Conservation (phyloP, 208 protist genomes). For the Tritrichomonas foetus region DNA sequence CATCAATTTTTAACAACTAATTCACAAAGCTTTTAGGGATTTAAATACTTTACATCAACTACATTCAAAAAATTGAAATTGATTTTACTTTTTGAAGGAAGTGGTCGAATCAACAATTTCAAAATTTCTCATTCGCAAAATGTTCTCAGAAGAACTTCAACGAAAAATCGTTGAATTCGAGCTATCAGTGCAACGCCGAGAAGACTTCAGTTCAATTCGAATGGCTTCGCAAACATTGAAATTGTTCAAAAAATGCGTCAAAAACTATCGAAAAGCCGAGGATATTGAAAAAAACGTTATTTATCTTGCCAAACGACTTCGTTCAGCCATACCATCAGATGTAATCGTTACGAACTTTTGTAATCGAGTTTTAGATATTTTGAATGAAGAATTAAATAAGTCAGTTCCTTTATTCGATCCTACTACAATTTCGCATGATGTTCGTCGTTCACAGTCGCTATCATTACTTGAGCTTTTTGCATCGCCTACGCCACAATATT, state of each 20-base stretch:
- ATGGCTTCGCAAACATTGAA: not conserved
- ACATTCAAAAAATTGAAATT: too few species aligned
- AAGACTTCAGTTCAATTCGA: not conserved
- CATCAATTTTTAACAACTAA: too few species aligned
- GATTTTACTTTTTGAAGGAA: too few species aligned
- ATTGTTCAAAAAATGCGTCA: not conserved
- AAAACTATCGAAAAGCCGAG: not conserved
- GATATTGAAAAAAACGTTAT: not conserved
- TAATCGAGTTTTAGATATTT: not conserved
- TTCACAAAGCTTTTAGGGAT: too few species aligned
- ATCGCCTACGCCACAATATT: not conserved
- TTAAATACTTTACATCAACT: too few species aligned
- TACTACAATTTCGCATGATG: not conserved
- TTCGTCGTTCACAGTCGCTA: not conserved
- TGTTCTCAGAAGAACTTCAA: not conserved
- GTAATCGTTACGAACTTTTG: not conserved
- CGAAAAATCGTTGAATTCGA: not conserved
- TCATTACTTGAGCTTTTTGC: not conserved
- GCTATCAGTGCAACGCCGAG: not conserved
- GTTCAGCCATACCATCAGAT: not conserved
- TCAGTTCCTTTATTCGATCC: not conserved
- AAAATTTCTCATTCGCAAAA: too few species aligned
- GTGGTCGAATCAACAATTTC: too few species aligned
- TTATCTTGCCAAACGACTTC: not conserved
- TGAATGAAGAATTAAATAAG: slow-evolving; percentile 8